Percentiles rank a stretch among this genome's conserved stretches.
Evolutionary conservation across 2,329 filamentous ascomycete species (phyloP).

Genomic region (Coniosporium tulheliwenetii): DNA sequence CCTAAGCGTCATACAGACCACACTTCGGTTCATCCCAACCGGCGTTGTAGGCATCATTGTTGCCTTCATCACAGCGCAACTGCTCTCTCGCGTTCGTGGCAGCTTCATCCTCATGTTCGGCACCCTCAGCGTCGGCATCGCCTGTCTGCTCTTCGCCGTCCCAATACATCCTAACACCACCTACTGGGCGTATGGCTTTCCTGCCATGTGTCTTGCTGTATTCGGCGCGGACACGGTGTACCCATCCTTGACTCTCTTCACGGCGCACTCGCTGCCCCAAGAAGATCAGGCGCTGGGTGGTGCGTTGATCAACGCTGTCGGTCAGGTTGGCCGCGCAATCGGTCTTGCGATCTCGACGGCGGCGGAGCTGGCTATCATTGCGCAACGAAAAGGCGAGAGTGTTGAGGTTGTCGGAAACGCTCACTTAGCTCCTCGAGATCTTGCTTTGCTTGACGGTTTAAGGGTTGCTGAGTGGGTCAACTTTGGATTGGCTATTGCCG

Average conservation of each 20-base stretch:
- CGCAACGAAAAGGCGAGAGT: slow-evolving; percentile 20
- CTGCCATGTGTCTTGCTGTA: slow-evolving; percentile 49
- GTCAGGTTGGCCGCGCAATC: slow-evolving; percentile 50
- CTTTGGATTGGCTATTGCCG: slow-evolving; percentile 18
- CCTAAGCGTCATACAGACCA: slow-evolving; percentile 47
- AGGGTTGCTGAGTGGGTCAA: slow-evolving; percentile 24
- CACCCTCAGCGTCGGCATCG: slow-evolving; percentile 37
- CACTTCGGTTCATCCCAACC: slow-evolving; percentile 51
- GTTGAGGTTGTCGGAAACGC: slow-evolving; percentile 10
- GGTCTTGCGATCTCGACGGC: slow-evolving; percentile 50
- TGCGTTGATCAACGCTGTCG: slow-evolving; percentile 50
- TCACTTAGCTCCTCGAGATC: slow-evolving; percentile 6
- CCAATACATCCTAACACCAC: slow-evolving; percentile 44
- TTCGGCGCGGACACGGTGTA: slow-evolving; percentile 52
- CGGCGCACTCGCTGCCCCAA: slow-evolving; percentile 42
- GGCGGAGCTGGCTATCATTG: slow-evolving; percentile 41
- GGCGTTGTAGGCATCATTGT: slow-evolving; percentile 45
- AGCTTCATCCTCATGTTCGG: slow-evolving; percentile 43
- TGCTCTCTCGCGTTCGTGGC: slow-evolving; percentile 43
- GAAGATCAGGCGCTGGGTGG: slow-evolving; percentile 54
- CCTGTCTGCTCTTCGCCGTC: slow-evolving; percentile 46
- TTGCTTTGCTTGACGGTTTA: slow-evolving; percentile 20
- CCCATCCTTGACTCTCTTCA: slow-evolving; percentile 50
- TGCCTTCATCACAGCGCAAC: slow-evolving; percentile 37
- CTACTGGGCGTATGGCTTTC: slow-evolving; percentile 53